Base-by-base conservation (phyloP, 2,329 filamentous ascomycete species). In the Xylaria sp. region DNA sequence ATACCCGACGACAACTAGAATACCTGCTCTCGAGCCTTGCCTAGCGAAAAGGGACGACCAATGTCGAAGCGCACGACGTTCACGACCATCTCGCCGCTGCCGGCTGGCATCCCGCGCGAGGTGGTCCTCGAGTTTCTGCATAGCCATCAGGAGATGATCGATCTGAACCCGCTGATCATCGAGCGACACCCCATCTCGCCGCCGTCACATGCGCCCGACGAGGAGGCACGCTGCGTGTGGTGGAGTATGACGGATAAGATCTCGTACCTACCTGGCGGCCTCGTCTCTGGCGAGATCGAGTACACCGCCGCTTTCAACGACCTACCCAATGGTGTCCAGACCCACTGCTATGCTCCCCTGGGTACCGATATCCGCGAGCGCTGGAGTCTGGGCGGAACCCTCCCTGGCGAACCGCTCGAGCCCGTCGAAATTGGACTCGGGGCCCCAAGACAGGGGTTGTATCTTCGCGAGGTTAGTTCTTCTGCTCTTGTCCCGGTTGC, bases 241-340 rank as follows among this genome's bases (percentile, higher is more conserved):
- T 97, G 94, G 81, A 87, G 88, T 58, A 82, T 94, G 74, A 93
- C 90, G 59, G 93, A 97, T 81, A 88, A 88, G 75, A 90, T 97
- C 74, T 85, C 88, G 5, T 74, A 74, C 53, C 58, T 74, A 1
- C 72, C 72, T 6, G 71, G 71, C 38, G 71, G 71, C n/a, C 65
- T 70, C 23, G 59, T 69, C 48, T 63, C 67, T 11, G 66, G 72
- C 67, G 89, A 92, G 75, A 86, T 97, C 66, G 89, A 86, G 36
- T 97, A 97, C 83, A 92, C 91, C 49, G 92, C 88, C 63, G 93
- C 92, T 74, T 97, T 97, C 78, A 88, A 93, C 79, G 88, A 97
- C 76, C 83, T 93, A 23, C 83, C 89, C 4, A 83, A 87, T 65
- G 93, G 93, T 5, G 80, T 97, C 33, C 90, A 94, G 81, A 97